Percentiles rank a stretch among this genome's conserved stretches.
These are phyloP conservation scores for Antrodiella citrinella DNA, from an alignment of 768 basidiomycete species.

Conservation along the genomic window DNA sequence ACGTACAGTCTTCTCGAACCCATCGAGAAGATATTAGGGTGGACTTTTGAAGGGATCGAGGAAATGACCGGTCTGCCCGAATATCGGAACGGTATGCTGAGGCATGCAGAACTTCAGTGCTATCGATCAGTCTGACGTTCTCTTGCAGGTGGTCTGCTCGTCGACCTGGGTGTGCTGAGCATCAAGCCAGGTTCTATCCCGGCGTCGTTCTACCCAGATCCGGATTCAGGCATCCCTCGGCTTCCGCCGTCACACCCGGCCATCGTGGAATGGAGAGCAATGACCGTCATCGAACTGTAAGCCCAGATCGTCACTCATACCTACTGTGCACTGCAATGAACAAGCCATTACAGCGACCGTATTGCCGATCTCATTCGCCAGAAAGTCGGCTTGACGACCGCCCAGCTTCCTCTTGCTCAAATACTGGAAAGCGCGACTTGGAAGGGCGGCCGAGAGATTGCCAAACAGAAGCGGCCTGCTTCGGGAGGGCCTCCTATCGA, in stretches of 20 bases:
- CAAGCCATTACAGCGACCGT: slow-evolving; percentile 57
- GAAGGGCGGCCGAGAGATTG: slow-evolving; percentile 94
- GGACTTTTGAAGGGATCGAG: slow-evolving; percentile 76
- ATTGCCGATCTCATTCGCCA: slow-evolving; percentile 63
- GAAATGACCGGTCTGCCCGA: slow-evolving; percentile 92
- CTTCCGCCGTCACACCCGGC: slow-evolving; percentile 77
- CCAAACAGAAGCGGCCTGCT: slow-evolving; percentile 62
- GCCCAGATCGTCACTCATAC: slow-evolving; percentile 17
- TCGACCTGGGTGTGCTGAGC: slow-evolving; percentile 75
- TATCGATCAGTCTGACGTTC: background rate
- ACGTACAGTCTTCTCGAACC: slow-evolving; percentile 86
- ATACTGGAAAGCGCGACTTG: slow-evolving; percentile 93
- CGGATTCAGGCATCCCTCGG: slow-evolving; percentile 47
- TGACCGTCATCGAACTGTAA: slow-evolving; percentile 90
- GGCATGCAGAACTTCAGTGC: background rate
- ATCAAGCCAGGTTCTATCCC: slow-evolving; percentile 53
- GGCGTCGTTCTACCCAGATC: slow-evolving; percentile 32
- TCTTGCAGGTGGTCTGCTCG: slow-evolving; percentile 67
- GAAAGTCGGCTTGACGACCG: slow-evolving; percentile 40
- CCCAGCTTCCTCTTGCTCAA: slow-evolving; percentile 70
- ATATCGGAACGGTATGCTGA: slow-evolving; percentile 86
- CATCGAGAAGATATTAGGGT: slow-evolving; percentile 66
- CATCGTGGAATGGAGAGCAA: slow-evolving; percentile 91
- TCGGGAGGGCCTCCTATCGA: slow-evolving; percentile 82
- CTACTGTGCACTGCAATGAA: too few species aligned